These are phyloP conservation scores for Trichophyton schoenleinii DNA, from an alignment of 2,329 filamentous ascomycete species.

Conservation along the genomic window DNA sequence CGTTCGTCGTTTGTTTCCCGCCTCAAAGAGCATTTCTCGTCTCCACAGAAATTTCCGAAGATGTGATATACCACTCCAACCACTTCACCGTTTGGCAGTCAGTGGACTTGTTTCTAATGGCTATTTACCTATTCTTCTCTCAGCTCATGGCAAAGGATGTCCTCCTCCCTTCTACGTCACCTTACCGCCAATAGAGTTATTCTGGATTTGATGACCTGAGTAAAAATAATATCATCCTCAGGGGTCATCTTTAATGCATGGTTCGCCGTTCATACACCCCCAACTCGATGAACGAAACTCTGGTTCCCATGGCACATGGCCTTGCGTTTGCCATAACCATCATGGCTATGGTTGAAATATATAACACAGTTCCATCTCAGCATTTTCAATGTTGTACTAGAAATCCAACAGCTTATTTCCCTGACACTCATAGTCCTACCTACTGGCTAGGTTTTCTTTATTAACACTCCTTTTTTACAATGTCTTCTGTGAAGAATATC, in stretches of 20 bases:
- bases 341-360: neutral
- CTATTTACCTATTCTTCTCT: neutral
- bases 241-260: neutral
- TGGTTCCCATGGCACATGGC: neutral
- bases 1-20: neutral
- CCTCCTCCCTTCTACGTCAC: neutral
- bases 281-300: neutral
- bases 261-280: neutral
- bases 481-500: constrained; percentile 19
- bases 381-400: neutral
- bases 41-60: neutral
- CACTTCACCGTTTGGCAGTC: neutral
- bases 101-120: neutral
- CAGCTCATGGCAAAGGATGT: neutral
- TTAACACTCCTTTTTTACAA: constrained; percentile 11
- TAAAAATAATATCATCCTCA: neutral
- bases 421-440: neutral
- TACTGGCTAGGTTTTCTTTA: neutral
- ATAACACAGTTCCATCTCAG: neutral
- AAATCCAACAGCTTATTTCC: neutral
- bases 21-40: neutral
- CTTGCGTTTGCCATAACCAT: too few species aligned
- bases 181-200: neutral
- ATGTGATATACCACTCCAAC: neutral
- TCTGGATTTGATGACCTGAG: neutral